These are phyloP conservation scores for Erodium texanum DNA, from an alignment of 441 rosid species.

Conservation along the genomic window DNA sequence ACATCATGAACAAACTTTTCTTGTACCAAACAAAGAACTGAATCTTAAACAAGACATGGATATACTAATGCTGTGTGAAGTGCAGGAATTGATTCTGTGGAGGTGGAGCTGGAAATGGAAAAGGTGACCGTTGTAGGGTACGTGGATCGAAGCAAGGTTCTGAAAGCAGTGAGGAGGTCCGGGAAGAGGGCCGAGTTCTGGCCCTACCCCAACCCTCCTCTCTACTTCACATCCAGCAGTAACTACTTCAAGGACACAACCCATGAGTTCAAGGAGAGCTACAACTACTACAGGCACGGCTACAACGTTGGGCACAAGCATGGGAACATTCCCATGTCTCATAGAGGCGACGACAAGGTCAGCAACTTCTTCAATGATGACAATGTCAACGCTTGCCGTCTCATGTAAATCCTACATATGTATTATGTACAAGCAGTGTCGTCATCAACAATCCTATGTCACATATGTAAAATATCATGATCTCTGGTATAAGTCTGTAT, in stretches of 20 bases:
- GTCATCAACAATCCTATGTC: too few species aligned
- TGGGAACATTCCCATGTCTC: constrained; percentile 59
- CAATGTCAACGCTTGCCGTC: constrained; percentile 74
- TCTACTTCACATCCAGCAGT: constrained; percentile 64
- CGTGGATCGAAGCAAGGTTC: constrained; percentile 78
- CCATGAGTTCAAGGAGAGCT: constrained; percentile 71
- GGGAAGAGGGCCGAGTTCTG: constrained; percentile 93
- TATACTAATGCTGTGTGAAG: too few species aligned
- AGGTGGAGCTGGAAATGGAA: constrained; percentile 64
- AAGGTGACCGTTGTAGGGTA: constrained; percentile 79
- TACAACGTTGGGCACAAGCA: constrained; percentile 64
- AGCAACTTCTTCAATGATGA: constrained; percentile 94
- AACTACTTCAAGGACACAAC: constrained; percentile 74
- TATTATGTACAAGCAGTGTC: too few species aligned
- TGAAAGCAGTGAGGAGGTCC: constrained; percentile 71
- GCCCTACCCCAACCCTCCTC: constrained; percentile 81
- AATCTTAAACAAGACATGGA: too few species aligned
- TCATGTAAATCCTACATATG: constrained; percentile 40
- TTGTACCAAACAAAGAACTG: too few species aligned
- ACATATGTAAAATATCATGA: too few species aligned
- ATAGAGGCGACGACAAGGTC: constrained; percentile 79
- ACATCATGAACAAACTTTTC: too few species aligned
- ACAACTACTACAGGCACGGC: constrained; percentile 78
- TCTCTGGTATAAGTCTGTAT: neutral
- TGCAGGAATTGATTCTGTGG: constrained; percentile 77